Base-by-base conservation (phyloP, 192 early-diverging fungal genomes). In the Chytriomyces confervae region DNA sequence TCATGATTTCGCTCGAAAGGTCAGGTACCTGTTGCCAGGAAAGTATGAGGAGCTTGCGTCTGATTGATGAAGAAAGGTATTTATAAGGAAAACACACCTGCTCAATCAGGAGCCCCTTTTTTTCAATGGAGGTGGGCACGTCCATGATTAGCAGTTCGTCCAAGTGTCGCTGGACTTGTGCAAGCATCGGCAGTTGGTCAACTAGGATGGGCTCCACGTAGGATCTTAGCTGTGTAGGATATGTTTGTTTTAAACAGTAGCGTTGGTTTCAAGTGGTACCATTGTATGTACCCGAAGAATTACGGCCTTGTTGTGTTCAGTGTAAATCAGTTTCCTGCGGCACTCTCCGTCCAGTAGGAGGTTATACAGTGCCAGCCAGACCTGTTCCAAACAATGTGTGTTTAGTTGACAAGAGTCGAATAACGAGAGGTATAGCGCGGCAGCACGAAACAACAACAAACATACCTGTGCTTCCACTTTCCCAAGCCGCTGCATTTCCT, bases 281-380 rank as follows among this genome's bases (percentile, higher is more conserved):
- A 62, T 46, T n/a, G 44, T n/a, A 65, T 75, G 7, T 65, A 86
- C 84, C 70, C 71, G 72, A n/a, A 89, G 62, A n/a, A 89, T 61
- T 11, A 77, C 76, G 11, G 75, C 18, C 20, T 89, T 83, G 23
- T 83, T 85, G 3, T 48, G 20, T 10, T 81, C 79, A 24, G 11
- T 82, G 68, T 75, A 85, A 20, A 71, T 50, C 62, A 86, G 86
- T 23, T 80, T 81, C 51, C 83, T 76, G 24, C 84, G 81, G 66
- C 86, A 87, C 62, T 81, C 84, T 2, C 69, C 77, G 63, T 87
- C 85, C 18, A 87, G 60, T 36, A 87, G 62, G 62, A 89, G 60
- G 36, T 88, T 89, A 71, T 85, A 87, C 2, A 87, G 70, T 2
- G 79, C 51, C 20, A 89, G 67, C 88, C 86, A 89, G 5, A 83